These are phyloP conservation scores for Rhizomucor miehei DNA, from an alignment of 371 early-diverging fungal species.

Conservation along the genomic window DNA sequence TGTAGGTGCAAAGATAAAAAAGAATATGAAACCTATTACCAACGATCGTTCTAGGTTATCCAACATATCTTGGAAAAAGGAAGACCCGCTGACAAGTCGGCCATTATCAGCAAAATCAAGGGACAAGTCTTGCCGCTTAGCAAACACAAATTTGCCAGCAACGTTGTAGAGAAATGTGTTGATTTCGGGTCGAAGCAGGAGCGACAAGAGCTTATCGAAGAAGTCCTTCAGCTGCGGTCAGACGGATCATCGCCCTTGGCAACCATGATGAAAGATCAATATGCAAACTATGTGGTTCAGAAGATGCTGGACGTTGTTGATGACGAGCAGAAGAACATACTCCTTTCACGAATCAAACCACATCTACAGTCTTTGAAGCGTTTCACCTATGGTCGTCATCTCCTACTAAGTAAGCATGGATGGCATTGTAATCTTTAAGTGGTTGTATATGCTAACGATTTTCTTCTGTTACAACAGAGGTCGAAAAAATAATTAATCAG, in stretches of 20 bases:
- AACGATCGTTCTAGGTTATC: conserved; percentile 50
- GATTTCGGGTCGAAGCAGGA: conserved; percentile 74
- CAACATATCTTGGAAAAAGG: conserved; percentile 99
- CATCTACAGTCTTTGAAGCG: conserved; percentile 89
- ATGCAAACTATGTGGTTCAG: conserved; percentile 99
- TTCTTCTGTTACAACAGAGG: conserved; percentile 23
- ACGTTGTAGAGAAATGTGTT: conserved; percentile 97
- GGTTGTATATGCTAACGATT: background rate
- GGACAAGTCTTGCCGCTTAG: conserved; percentile 87
- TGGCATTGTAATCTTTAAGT: background rate
- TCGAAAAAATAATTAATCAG: conserved; percentile 41
- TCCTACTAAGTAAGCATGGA: conserved; percentile 66
- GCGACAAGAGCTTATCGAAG: conserved; percentile 82
- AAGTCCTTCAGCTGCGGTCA: conserved; percentile 74
- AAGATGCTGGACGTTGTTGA: conserved; percentile 98
- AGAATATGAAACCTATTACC: background rate
- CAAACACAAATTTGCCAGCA: conserved; percentile 99
- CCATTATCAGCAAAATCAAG: conserved; percentile 87
- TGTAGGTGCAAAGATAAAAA: conserved; percentile 52
- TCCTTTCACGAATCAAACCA: conserved; percentile 88
- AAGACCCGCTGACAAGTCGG: conserved; percentile 76
- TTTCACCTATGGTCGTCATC: conserved; percentile 96
- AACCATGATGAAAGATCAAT: conserved; percentile 98
- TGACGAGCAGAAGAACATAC: conserved; percentile 79
- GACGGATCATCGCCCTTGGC: conserved; percentile 84